Conservation (phyloP, 2,329 filamentous ascomycete genomes). For the Botryotinia convoluta region DNA sequence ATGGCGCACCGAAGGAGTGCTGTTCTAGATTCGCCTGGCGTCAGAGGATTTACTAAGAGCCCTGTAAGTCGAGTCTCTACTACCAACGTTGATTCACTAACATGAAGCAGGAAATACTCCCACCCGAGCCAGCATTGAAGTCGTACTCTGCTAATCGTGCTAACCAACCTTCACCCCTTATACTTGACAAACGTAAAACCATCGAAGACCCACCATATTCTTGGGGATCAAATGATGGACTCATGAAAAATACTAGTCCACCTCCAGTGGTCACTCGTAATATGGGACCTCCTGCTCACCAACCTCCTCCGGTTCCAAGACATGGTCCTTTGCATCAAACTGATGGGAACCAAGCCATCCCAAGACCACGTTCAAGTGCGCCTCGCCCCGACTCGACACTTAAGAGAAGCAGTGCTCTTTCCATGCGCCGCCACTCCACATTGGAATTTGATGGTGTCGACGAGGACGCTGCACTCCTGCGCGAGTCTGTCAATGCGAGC, state of each 20-base stretch:
- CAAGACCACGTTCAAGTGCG: conserved; percentile 17
- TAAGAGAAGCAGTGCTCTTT: conserved; percentile 36
- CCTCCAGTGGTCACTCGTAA: conserved; percentile 29
- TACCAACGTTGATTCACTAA: conserved; percentile 18
- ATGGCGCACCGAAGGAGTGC: conserved; percentile 36
- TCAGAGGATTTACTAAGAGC: conserved; percentile 31
- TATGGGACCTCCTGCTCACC: conserved; percentile 23
- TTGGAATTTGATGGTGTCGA: conserved; percentile 34
- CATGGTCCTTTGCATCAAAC: conserved; percentile 16
- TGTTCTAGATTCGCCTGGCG: conserved; percentile 31
- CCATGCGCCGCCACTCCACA: conserved; percentile 33
- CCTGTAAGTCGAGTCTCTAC: conserved; percentile 31
- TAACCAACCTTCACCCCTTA: conserved; percentile 33
- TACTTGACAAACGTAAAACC: conserved; percentile 33
- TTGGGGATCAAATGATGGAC: conserved; percentile 36
- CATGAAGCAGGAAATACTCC: conserved; percentile 27
- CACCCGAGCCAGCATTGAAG: conserved; percentile 26
- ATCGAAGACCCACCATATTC: conserved; percentile 36
- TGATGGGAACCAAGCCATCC: conserved; percentile 17
- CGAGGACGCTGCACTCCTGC: conserved; percentile 37
- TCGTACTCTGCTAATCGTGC: conserved; percentile 26
- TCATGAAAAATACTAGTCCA: conserved; percentile 33
- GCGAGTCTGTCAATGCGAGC: conserved; percentile 37
- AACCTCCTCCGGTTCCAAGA: conserved; percentile 16
- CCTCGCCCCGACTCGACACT: conserved; percentile 24